phyloP scores from a whole-genome alignment of 768 basidiomycete genomes.

The Heimioporus sp. region DNA sequence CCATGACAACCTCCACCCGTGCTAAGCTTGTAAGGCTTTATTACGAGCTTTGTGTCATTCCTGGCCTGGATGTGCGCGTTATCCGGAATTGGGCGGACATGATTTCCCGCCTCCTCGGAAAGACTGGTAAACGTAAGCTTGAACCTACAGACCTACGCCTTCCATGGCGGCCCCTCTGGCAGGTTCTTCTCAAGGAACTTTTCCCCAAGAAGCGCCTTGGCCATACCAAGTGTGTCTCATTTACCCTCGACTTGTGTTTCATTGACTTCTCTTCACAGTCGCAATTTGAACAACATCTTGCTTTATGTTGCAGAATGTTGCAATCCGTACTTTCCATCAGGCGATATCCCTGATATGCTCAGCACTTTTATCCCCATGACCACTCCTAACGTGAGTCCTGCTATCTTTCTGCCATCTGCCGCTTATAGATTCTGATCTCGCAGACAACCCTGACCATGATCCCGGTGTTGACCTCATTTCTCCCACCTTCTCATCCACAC shows the following conservation, averaged over 20 bases:
- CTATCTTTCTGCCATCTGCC: background rate
- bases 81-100: constrained; percentile 77
- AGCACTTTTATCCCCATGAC: constrained; percentile 65
- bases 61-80: constrained; percentile 71
- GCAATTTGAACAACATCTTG: constrained; percentile 68
- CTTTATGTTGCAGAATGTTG: constrained; percentile 73
- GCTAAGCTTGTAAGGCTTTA: constrained; percentile 71
- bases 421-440: constrained; percentile 4
- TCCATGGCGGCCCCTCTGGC: constrained; percentile 78
- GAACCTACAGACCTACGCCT: constrained; percentile 66
- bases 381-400: constrained; percentile 60
- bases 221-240: constrained; percentile 52
- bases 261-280: constrained; percentile 32
- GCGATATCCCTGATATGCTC: constrained; percentile 70
- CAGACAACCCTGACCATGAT: constrained; percentile 71
- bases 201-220: constrained; percentile 66
- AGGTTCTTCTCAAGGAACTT: constrained; percentile 66
- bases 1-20: constrained; percentile 64
- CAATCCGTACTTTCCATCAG: constrained; percentile 64
- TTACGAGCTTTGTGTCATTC: constrained; percentile 75
- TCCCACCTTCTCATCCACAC: constrained; percentile 64
- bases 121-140: constrained; percentile 67
- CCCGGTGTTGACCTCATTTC: constrained; percentile 74
- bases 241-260: background rate
- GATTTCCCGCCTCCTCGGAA: constrained; percentile 68